These are phyloP conservation scores for Cymbopogon citratus DNA, from an alignment of 176 grass and related monocot species.

Conservation along the genomic window DNA sequence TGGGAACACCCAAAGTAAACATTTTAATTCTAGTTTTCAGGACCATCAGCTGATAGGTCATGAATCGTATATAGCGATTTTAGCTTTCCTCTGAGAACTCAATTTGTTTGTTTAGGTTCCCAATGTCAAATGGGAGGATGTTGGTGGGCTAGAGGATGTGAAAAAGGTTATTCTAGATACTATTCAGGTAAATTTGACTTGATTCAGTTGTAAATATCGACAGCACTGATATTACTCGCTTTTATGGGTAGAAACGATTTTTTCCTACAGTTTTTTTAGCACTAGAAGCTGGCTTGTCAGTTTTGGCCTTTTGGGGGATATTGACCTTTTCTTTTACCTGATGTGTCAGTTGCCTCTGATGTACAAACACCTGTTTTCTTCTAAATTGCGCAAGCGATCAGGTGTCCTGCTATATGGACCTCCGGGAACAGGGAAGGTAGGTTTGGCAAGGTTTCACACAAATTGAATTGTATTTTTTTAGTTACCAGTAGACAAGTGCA, in stretches of 20 bases:
- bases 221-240: neutral
- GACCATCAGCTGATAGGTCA: neutral
- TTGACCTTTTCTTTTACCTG: slow-evolving; percentile 23
- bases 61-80: neutral
- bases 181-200: slow-evolving; percentile 57
- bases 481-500: neutral
- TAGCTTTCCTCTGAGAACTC: slow-evolving; percentile 14
- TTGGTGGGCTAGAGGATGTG: slow-evolving; percentile 98
- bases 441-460: slow-evolving; percentile 10
- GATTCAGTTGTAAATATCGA: neutral
- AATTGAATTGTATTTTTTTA: neutral
- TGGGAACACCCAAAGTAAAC: slow-evolving; percentile 88
- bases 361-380: slow-evolving; percentile 96
- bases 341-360: slow-evolving; percentile 74
- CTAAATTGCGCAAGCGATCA: slow-evolving; percentile 75
- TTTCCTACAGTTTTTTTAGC: neutral
- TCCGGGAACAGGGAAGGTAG: slow-evolving; percentile 93
- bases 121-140: slow-evolving; percentile 97
- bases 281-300: neutral
- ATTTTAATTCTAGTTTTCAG: slow-evolving; percentile 23
- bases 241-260: neutral
- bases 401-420: slow-evolving; percentile 89
- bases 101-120: slow-evolving; percentile 57
- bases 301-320: slow-evolving; percentile 13
- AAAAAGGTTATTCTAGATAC: slow-evolving; percentile 99